Percentiles rank a stretch among this genome's conserved stretches.
Conservation (phyloP, 2,329 filamentous ascomycete genomes). For the Penicillium nordicum region DNA sequence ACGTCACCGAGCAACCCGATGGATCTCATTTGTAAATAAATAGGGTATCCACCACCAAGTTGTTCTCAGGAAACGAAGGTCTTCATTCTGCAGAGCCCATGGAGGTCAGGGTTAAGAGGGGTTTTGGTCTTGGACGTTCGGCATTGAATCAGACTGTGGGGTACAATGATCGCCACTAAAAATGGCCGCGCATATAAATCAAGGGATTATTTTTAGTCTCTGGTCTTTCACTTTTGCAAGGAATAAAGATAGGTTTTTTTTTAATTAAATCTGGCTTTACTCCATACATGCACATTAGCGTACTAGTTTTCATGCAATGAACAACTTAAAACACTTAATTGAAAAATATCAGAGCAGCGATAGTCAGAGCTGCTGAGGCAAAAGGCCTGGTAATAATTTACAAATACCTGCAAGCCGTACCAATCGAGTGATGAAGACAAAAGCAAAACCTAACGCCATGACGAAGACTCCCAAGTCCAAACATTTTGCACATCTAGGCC, state of each 20-base stretch:
- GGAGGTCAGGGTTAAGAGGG: conserved; percentile 21
- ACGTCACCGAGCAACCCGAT: conserved; percentile 16
- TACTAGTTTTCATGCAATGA: not conserved
- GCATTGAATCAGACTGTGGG: conserved; percentile 14
- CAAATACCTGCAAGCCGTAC: conserved; percentile 33
- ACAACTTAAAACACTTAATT: conserved; percentile 11
- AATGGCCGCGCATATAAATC: not conserved
- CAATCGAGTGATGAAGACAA: conserved; percentile 35
- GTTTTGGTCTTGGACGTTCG: conserved; percentile 20
- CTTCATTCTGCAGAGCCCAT: conserved; percentile 13
- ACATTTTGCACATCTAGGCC: conserved; percentile 36
- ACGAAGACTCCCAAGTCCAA: conserved; percentile 38
- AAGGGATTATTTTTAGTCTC: not conserved
- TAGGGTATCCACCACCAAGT: conserved; percentile 12
- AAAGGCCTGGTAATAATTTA: conserved; percentile 40
- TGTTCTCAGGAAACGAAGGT: conserved; percentile 6
- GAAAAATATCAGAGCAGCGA: conserved; percentile 11
- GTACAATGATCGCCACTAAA: conserved; percentile 8
- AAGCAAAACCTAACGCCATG: conserved; percentile 38
- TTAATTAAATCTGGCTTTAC: not conserved
- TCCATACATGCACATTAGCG: not conserved
- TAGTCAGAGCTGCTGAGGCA: conserved; percentile 21
- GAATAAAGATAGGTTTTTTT: not conserved
- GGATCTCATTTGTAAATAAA: conserved; percentile 6
- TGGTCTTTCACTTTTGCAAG: not conserved